A percentile compares a stretch with the other conserved stretches of the same genome.
Evolutionary conservation across 208 protist genomes (phyloP).

Genomic region (Lotmaria passim): DNA sequence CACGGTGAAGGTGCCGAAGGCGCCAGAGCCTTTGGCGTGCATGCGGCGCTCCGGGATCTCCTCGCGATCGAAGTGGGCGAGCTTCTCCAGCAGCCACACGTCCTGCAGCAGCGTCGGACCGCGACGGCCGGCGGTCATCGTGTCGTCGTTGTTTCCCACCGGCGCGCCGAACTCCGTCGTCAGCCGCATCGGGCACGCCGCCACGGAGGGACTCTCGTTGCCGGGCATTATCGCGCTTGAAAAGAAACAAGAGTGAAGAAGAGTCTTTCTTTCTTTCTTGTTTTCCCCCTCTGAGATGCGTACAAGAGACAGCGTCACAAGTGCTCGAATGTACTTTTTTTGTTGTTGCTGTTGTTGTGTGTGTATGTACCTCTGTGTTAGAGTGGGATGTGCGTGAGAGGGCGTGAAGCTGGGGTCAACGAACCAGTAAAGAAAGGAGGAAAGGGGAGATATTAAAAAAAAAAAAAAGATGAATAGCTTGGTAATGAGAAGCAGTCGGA

Average conservation of each 20-base stretch:
- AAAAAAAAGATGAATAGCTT: too few relatives aligned
- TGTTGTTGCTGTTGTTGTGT: background rate
- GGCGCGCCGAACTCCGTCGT: slow-evolving; percentile 18
- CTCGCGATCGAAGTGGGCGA: slow-evolving; percentile 19
- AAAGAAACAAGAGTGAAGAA: background rate
- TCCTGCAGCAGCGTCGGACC: slow-evolving; percentile 24
- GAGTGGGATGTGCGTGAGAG: too few relatives aligned
- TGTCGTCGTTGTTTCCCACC: slow-evolving; percentile 26
- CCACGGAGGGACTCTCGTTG: slow-evolving; percentile 13
- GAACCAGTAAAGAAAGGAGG: too few relatives aligned
- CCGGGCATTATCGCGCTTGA: background rate
- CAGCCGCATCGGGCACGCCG: slow-evolving; percentile 8
- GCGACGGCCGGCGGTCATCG: slow-evolving; percentile 12
- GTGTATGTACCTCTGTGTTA: too few relatives aligned
- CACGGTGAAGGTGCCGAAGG: slow-evolving; percentile 27
- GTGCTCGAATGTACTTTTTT: background rate
- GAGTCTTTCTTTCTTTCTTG: background rate
- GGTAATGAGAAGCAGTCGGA: too few relatives aligned
- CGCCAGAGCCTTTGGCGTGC: slow-evolving; percentile 26
- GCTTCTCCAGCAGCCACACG: slow-evolving; percentile 24
- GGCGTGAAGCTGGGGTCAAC: too few relatives aligned
- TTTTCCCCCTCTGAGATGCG: too few relatives aligned
- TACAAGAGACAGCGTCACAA: background rate
- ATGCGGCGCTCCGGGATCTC: slow-evolving; percentile 25
- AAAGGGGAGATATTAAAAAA: too few relatives aligned